These are phyloP conservation scores for Xanthoceras sorbifolium DNA, from an alignment of 345 rosid genomes.

Conservation along the genomic window DNA sequence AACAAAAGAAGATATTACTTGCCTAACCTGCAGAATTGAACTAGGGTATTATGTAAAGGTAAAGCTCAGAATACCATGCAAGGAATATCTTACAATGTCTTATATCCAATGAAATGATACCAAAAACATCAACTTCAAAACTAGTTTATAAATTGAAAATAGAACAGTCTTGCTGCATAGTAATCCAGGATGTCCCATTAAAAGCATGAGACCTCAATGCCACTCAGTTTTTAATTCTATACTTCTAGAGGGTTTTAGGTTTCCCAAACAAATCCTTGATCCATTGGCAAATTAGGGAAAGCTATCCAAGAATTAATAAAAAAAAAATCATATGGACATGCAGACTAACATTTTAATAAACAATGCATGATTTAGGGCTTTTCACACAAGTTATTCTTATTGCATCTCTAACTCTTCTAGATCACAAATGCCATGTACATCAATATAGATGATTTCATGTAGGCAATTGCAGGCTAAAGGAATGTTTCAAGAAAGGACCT, in stretches of 20 bases:
- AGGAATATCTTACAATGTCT: not conserved
- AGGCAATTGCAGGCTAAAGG: slow-evolving; percentile 4
- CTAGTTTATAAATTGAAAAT: not conserved
- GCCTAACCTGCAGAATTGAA: not conserved
- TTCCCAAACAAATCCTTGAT: not conserved
- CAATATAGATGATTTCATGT: not conserved
- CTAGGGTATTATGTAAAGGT: not conserved
- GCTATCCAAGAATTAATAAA: not conserved
- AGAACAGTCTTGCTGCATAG: not conserved
- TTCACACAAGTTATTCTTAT: not conserved
- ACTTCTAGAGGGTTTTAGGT: not conserved
- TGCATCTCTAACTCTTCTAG: not conserved
- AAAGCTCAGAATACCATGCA: not conserved
- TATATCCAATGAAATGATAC: not conserved
- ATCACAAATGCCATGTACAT: not conserved
- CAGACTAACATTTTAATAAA: not conserved
- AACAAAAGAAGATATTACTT: not conserved
- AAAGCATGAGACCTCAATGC: not conserved
- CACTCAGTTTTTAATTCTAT: not conserved
- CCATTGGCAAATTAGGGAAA: not conserved
- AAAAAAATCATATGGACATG: not conserved
- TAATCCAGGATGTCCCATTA: not conserved
- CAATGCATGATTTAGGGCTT: not conserved
- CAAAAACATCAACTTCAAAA: not conserved
- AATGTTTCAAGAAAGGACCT: slow-evolving; percentile 41